These are phyloP conservation scores for Arabis hirsuta DNA, from an alignment of 345 rosid genomes.

Conservation along the genomic window DNA sequence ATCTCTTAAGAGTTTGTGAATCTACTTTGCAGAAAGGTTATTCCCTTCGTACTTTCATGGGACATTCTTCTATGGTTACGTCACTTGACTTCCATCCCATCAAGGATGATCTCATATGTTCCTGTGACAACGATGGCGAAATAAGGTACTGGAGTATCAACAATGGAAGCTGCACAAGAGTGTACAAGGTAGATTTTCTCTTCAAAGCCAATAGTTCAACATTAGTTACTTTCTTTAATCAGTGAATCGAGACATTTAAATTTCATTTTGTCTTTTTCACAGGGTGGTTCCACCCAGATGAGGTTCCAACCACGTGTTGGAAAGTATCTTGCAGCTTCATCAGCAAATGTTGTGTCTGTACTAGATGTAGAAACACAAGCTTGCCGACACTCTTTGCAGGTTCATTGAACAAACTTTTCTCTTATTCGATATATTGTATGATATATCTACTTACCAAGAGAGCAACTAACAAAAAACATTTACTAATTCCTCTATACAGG, in stretches of 20 bases:
- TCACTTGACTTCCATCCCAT: constrained; percentile 95
- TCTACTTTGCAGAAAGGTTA: constrained; percentile 73
- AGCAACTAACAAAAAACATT: not conserved
- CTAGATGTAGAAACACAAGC: constrained; percentile 85
- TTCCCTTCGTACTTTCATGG: constrained; percentile 80
- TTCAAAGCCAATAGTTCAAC: constrained; percentile 9
- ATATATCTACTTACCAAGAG: constrained; percentile 2
- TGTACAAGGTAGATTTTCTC: constrained; percentile 68
- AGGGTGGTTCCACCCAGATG: constrained; percentile 87
- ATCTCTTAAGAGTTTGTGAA: constrained; percentile 18
- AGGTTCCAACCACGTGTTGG: constrained; percentile 95
- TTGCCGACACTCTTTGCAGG: constrained; percentile 78
- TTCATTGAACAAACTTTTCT: constrained; percentile 30
- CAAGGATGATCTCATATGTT: constrained; percentile 90
- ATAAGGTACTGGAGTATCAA: constrained; percentile 94
- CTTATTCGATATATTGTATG: not conserved
- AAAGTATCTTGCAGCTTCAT: constrained; percentile 88
- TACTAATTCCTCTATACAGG: constrained; percentile 48
- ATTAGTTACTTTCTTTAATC: not conserved
- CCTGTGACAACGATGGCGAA: constrained; percentile 89
- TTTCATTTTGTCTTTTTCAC: constrained; percentile 1
- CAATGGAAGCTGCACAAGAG: constrained; percentile 74
- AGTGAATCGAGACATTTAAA: not conserved
- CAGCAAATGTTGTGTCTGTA: constrained; percentile 80
- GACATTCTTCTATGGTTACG: constrained; percentile 72